Evolutionary conservation across 2,329 filamentous ascomycete genomes (phyloP), one percentile per base, ranked within the genome.

Genomic region (Pestalotiopsis sp.): DNA sequence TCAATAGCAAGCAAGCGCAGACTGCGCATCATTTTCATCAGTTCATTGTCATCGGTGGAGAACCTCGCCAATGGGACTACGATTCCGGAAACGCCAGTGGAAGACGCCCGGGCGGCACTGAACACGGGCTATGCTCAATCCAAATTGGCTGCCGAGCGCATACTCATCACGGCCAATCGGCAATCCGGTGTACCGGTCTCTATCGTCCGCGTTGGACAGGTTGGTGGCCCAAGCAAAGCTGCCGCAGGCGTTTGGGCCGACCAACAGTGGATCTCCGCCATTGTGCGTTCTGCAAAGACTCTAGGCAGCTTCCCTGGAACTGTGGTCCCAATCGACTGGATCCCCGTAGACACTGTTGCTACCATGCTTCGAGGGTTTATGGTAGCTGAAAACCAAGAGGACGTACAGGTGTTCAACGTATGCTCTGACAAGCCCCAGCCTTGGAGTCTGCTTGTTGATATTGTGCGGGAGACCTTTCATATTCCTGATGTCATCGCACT

Each of bases 1-100:
- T 71, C 73, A 0, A 23, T 59, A 1, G 17, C 41, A 2, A 70
- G 71, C 60, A 11, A 23, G 2, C 65, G 41, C 4, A 69, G 64
- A 1, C 63, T 65, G 58, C 68, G 66, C 61, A 52, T 74, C 68
- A 64, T 79, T 70, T 70, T 77, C 71, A 64, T 78, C 68, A 73
- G 73, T 74, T 77, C 72, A 0, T 12, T 72, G 1, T 68, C 72
- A 4, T 71, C 72, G 1, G 71, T 74, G 2, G 70, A 38, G 4
- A 45, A 23, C n/a, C 49, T 73, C 17, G 70, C 70, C 13, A 45
- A 7, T 3, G 68, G 58, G 27, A 36, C 38, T 2, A 67, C 23
- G 4, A 71, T 56, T 0, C 73, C 73, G 4, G 73, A 75, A 56
- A 60, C 65, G 12, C 72, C 67, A 14, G 66, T 71, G 2, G 45